A percentile compares a stretch with the other conserved stretches of the same genome.
phyloP scores from a whole-genome alignment of 441 rosid genomes.

The Populus hybrid region DNA sequence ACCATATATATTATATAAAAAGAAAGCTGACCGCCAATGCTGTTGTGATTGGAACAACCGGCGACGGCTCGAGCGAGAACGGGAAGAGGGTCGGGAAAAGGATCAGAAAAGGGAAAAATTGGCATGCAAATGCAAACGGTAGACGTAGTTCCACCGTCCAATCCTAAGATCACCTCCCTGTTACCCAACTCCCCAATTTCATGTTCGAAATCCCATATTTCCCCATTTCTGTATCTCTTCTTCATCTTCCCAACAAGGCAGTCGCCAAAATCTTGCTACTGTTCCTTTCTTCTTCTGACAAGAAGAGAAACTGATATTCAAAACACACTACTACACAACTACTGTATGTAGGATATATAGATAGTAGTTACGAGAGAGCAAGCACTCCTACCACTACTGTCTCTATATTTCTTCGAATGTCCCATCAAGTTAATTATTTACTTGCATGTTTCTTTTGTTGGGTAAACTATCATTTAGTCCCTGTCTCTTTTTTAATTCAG shows the following conservation, averaged over 20 bases:
- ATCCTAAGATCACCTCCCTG: constrained; percentile 46
- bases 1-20: not conserved
- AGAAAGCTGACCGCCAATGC: constrained; percentile 55
- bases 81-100: constrained; percentile 51
- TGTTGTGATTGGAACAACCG: constrained; percentile 74
- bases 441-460: not conserved
- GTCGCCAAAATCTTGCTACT: not conserved
- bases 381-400: not conserved
- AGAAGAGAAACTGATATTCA: too few relatives aligned
- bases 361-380: not conserved
- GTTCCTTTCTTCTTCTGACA: not conserved
- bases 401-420: not conserved
- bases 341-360: too few relatives aligned
- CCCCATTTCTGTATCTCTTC: constrained; percentile 61
- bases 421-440: not conserved
- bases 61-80: constrained; percentile 61
- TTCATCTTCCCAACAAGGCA: constrained; percentile 14
- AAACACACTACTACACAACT: not conserved
- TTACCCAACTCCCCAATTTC: constrained; percentile 19
- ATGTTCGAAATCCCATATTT: constrained; percentile 63
- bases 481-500: not conserved
- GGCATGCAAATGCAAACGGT: constrained; percentile 72
- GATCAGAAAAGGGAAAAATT: constrained; percentile 35
- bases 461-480: not conserved
- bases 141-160: constrained; percentile 72